phyloP scores from a whole-genome alignment of 2,329 filamentous ascomycete species.

The Stylonectria norvegica region DNA sequence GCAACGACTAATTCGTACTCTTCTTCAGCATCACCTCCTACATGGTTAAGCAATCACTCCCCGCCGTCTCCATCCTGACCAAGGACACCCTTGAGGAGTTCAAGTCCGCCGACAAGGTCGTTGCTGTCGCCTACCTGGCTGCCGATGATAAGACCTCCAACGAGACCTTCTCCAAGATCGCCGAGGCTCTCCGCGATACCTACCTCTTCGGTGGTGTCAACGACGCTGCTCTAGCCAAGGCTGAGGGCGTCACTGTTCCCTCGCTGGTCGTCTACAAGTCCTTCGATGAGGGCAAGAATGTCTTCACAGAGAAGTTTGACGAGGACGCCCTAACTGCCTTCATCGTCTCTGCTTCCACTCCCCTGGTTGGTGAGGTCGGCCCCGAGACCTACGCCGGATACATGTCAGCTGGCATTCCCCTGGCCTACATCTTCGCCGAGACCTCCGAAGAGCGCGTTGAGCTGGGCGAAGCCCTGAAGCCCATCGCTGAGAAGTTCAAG shows the following conservation, averaged over 20 bases:
- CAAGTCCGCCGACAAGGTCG: conserved; percentile 97
- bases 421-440: conserved; percentile 97
- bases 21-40: conserved; percentile 63
- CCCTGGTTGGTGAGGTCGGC: conserved; percentile 91
- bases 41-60: conserved; percentile 98
- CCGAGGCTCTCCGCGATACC: conserved; percentile 76
- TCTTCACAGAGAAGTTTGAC: conserved; percentile 76
- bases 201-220: conserved; percentile 89
- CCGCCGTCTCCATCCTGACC: conserved; percentile 79
- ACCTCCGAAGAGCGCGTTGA: conserved; percentile 82
- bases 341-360: conserved; percentile 79
- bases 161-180: conserved; percentile 73
- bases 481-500: conserved; percentile 86
- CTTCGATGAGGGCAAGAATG: conserved; percentile 93
- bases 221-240: conserved; percentile 80
- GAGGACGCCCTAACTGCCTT: conserved; percentile 77
- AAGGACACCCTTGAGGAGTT: conserved; percentile 87
- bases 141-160: conserved; percentile 79
- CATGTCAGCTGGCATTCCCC: conserved; percentile 87
- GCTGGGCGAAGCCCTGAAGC: conserved; percentile 74
- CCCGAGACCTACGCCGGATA: conserved; percentile 95
- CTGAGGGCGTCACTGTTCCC: conserved; percentile 83
- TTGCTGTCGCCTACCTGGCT: conserved; percentile 84
- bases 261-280: conserved; percentile 93
- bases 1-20: too few relatives aligned